A percentile compares a stretch with the other conserved stretches of the same genome.
These are phyloP conservation scores for Nannizziopsis barbatae DNA, from an alignment of 2,329 filamentous ascomycete genomes.

Conservation along the genomic window DNA sequence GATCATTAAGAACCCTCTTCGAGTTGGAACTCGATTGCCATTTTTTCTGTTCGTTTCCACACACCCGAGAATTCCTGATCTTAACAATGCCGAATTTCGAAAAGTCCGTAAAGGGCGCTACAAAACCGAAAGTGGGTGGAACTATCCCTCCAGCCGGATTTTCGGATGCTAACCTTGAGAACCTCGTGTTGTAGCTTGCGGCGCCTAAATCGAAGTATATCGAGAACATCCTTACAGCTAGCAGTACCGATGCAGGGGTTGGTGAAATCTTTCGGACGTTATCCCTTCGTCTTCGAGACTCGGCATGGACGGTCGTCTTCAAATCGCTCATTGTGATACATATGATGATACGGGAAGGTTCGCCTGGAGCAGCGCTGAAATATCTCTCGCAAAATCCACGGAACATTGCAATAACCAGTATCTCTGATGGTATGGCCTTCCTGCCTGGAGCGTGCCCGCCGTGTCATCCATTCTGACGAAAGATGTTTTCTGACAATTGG, in stretches of 20 bases:
- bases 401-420: slow-evolving; percentile 75
- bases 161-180: neutral
- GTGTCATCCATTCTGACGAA: too few species aligned
- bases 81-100: slow-evolving; percentile 57
- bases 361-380: slow-evolving; percentile 73
- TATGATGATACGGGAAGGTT: slow-evolving; percentile 93
- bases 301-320: slow-evolving; percentile 99
- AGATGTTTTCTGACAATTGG: neutral
- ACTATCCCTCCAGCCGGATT: neutral
- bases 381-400: slow-evolving; percentile 75
- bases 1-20: neutral
- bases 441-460: neutral
- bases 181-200: slow-evolving; percentile 52
- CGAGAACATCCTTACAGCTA: slow-evolving; percentile 92
- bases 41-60: neutral
- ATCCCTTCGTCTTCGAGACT: slow-evolving; percentile 78
- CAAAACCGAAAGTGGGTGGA: slow-evolving; percentile 76
- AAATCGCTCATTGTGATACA: slow-evolving; percentile 93
- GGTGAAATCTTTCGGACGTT: slow-evolving; percentile 91
- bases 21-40: neutral
- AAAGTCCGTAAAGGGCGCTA: slow-evolving; percentile 97
- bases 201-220: slow-evolving; percentile 99
- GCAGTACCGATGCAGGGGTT: slow-evolving; percentile 86
- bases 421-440: slow-evolving; percentile 71
- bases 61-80: neutral